Percentiles rank a stretch among this genome's conserved stretches.
Evolutionary conservation across 129 eudicot genomes (phyloP).

Genomic region (Helichrysum umbraculigerum): DNA sequence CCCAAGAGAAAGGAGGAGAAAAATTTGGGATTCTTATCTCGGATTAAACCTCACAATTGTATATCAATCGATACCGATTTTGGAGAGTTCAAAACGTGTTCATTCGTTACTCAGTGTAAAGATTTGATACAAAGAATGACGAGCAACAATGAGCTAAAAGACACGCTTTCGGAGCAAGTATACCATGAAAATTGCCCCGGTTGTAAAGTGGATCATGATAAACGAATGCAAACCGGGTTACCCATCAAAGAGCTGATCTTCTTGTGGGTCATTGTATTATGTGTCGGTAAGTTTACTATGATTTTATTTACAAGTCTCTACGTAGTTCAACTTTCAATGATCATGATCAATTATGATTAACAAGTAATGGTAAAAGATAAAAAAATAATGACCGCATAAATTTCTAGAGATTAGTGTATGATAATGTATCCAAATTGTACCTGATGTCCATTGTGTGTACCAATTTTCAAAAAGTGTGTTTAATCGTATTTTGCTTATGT

Average conservation of each 20-base stretch:
- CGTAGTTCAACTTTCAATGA: too few relatives aligned
- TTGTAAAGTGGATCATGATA: slow-evolving; percentile 40
- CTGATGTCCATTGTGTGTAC: too few relatives aligned
- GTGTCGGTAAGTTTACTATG: slow-evolving; percentile 31
- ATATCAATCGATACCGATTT: too few relatives aligned
- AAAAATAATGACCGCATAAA: too few relatives aligned
- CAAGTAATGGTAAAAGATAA: too few relatives aligned
- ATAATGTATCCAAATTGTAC: too few relatives aligned
- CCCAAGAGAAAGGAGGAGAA: slow-evolving; percentile 12
- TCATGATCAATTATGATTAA: too few relatives aligned
- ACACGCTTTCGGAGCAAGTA: slow-evolving; percentile 27
- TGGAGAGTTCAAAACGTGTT: background rate
- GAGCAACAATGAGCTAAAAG: background rate
- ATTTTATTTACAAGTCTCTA: too few relatives aligned
- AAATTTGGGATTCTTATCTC: background rate
- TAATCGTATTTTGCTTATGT: too few relatives aligned
- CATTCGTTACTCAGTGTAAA: background rate
- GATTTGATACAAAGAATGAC: slow-evolving; percentile 2
- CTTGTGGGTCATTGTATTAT: slow-evolving; percentile 33
- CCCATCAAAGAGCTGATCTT: slow-evolving; percentile 35
- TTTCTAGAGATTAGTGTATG: too few relatives aligned
- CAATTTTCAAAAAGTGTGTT: too few relatives aligned
- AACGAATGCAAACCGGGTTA: slow-evolving; percentile 31
- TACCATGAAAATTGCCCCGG: slow-evolving; percentile 46
- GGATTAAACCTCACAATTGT: too few relatives aligned